A percentile compares a stretch with the other conserved stretches of the same genome.
These are phyloP conservation scores for Fusarium pininemorale DNA, from an alignment of 2,329 filamentous ascomycete genomes.

Conservation along the genomic window DNA sequence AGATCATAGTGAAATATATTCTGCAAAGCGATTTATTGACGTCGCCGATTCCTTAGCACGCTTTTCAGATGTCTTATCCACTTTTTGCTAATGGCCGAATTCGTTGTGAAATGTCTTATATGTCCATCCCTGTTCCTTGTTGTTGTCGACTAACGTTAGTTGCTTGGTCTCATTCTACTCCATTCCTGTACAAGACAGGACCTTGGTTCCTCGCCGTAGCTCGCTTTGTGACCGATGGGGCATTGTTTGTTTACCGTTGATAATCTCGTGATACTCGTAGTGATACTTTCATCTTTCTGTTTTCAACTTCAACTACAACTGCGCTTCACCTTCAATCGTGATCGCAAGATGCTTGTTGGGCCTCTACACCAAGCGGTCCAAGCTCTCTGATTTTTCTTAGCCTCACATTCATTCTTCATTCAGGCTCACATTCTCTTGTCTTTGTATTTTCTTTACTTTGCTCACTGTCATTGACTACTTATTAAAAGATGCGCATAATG, in stretches of 20 bases:
- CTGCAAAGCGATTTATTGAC: conserved; percentile 21
- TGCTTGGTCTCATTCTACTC: conserved; percentile 19
- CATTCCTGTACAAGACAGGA: conserved; percentile 35
- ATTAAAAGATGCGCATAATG: conserved; percentile 7
- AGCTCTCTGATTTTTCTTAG: conserved; percentile 4
- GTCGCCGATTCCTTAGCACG: conserved; percentile 14
- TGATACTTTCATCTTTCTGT: background rate
- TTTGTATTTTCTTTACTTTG: background rate
- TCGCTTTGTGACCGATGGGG: conserved; percentile 12
- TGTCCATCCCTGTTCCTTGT: conserved; percentile 20
- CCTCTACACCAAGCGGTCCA: conserved; percentile 5
- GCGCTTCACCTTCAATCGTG: background rate
- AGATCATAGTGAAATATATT: conserved; percentile 50
- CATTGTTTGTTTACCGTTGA: conserved; percentile 28
- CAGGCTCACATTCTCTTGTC: background rate
- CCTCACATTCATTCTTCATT: background rate
- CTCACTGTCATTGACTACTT: background rate
- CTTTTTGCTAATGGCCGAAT: background rate
- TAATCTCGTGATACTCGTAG: background rate
- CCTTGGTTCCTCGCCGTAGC: background rate
- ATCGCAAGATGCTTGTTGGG: conserved; percentile 7
- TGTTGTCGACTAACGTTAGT: conserved; percentile 26
- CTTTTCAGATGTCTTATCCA: background rate
- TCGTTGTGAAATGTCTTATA: conserved; percentile 25
- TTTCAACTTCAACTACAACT: background rate